Evolutionary conservation across 768 basidiomycete species (phyloP), one percentile per base, ranked within the genome.

Genomic region (Mycena alexandri): DNA sequence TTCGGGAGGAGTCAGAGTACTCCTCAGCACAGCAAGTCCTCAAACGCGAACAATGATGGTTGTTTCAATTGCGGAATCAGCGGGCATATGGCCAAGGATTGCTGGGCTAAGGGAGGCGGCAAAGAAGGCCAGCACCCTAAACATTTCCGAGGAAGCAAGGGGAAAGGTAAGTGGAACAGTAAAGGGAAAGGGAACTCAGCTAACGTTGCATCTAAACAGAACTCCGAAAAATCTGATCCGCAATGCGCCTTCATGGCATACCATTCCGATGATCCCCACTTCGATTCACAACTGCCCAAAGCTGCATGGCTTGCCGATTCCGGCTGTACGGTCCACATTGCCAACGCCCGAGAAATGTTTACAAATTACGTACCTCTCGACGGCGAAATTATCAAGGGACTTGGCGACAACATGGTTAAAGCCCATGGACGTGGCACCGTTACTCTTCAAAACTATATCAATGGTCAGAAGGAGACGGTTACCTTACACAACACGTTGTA

Each of bases 51-150:
- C 21, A 50, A 42, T 21, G 47, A 36, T 25, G 50, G 59, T 36
- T 60, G 41, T 22, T n/a, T n/a, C n/a, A 60, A 60, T 21, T 60
- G 59, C 59, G 47, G 59, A 48, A 29, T 5, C 14, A 16, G 1
- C n/a, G 60, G 60, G 16, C 60, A 61, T 24, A 61, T 61, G 60
- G 60, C 38, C 22, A 54, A 62, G 41, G 61, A 53, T 25, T 62
- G 61, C 48, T 62, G 52, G 50, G 43, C 41, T 42, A 60, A 47
- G 58, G 60, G 60, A 17, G 60, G 60, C 4, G 60, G n/a, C 48
- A 61, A 61, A 61, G 60, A 61, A 52, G 50, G 60, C 36, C 41
- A 61, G 24, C 11, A 42, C 52, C n/a, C n/a, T n/a, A n/a, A n/a
- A n/a, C n/a, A n/a, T n/a, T n/a, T n/a, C 61, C 61, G 5, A 36